These are phyloP conservation scores for Candida glucosophila DNA, from an alignment of 1,139 yeast genomes.

Conservation along the genomic window DNA sequence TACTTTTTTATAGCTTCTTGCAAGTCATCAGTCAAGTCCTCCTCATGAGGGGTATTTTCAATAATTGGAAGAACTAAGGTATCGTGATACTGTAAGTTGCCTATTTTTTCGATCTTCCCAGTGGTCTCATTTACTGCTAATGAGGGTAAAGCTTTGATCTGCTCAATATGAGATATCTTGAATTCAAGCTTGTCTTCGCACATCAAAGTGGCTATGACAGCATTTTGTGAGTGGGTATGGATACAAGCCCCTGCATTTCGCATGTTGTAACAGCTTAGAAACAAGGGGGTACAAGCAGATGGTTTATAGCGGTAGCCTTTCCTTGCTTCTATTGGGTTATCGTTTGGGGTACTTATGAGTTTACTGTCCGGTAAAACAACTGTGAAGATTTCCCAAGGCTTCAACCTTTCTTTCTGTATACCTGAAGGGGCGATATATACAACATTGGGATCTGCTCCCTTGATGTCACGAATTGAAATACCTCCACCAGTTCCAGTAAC, in stretches of 20 bases:
- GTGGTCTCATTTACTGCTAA: conserved; percentile 20
- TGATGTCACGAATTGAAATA: conserved; percentile 62
- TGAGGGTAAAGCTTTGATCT: conserved; percentile 82
- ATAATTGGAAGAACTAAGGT: conserved; percentile 80
- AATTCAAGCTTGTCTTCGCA: conserved; percentile 57
- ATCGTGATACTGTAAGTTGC: conserved; percentile 65
- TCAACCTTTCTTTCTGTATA: conserved; percentile 84
- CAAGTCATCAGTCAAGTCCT: conserved; percentile 65
- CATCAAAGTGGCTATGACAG: conserved; percentile 72
- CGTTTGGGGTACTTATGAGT: conserved; percentile 53
- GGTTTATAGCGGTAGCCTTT: conserved; percentile 56
- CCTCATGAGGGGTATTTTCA: conserved; percentile 85
- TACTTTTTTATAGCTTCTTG: conserved; percentile 55
- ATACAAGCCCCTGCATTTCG: conserved; percentile 87
- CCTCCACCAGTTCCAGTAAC: conserved; percentile 98
- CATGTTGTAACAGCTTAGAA: conserved; percentile 64
- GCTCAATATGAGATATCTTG: conserved; percentile 74
- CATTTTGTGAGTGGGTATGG: conserved; percentile 87
- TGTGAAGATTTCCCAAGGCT: conserved; percentile 77
- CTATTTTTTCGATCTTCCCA: conserved; percentile 49
- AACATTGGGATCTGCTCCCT: conserved; percentile 32
- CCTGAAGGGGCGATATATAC: conserved; percentile 91
- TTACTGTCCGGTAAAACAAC: conserved; percentile 49
- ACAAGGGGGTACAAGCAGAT: conserved; percentile 88
- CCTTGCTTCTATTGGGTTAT: conserved; percentile 30